Percentiles rank a stretch among this genome's conserved stretches.
Conservation (phyloP, 352 stramenopile species). For the Globisporangium mamillatum region DNA sequence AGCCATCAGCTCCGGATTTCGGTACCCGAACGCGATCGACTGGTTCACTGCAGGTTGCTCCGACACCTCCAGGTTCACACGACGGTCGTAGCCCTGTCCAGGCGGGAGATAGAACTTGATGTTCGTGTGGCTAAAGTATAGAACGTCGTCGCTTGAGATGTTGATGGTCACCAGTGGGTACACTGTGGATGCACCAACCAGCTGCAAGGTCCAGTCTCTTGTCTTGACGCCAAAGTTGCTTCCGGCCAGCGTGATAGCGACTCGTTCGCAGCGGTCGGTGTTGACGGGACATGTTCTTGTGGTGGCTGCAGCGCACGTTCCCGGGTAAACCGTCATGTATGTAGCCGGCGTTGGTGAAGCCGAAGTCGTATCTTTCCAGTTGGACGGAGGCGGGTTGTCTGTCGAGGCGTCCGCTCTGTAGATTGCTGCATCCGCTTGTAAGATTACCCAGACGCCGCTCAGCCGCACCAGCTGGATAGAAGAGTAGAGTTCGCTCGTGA, state of each 20-base stretch:
- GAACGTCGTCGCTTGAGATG: conserved; percentile 34
- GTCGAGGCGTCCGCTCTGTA: conserved; percentile 28
- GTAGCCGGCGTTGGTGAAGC: conserved; percentile 12
- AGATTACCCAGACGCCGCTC: conserved; percentile 33
- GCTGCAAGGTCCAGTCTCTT: conserved; percentile 41
- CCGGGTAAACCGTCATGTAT: conserved; percentile 36
- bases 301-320: conserved; percentile 29
- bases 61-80: conserved; percentile 35
- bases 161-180: conserved; percentile 25
- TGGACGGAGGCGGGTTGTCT: conserved; percentile 26
- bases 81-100: conserved; percentile 42
- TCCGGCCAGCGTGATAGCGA: conserved; percentile 40
- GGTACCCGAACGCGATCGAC: conserved; percentile 42
- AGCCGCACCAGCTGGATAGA: conserved; percentile 34
- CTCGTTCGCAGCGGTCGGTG: conserved; percentile 46
- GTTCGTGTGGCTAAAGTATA: conserved; percentile 56
- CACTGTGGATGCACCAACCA: conserved; percentile 19
- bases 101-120: conserved; percentile 56
- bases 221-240: conserved; percentile 51
- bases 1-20: conserved; percentile 34
- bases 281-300: conserved; percentile 29
- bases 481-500: conserved; percentile 16
- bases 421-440: conserved; percentile 21
- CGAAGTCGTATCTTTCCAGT: conserved; percentile 30
- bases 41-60: conserved; percentile 29